Conservation (phyloP, 1,284 basidiomycete species). For the Rhodotorula glutinis region DNA sequence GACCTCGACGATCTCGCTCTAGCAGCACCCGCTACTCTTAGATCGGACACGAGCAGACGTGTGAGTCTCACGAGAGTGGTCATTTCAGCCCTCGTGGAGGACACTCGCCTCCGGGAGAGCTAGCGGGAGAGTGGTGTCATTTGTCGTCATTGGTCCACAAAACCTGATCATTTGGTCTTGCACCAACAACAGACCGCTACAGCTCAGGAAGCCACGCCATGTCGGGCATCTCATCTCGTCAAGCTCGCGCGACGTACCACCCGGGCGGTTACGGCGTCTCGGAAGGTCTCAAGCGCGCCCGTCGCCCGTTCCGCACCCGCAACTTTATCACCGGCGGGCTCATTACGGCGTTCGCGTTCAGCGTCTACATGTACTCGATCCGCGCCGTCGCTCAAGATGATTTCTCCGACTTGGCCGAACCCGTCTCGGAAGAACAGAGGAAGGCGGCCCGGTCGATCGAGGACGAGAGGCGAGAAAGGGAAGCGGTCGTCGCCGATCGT, state of each 20-base stretch:
- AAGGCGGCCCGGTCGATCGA: slow-evolving; percentile 25
- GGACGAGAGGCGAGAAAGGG: slow-evolving; percentile 24
- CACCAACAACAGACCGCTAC: too few species aligned
- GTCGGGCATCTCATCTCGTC: neutral
- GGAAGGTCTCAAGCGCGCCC: slow-evolving; percentile 76
- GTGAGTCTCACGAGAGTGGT: too few species aligned
- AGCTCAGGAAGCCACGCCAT: too few species aligned
- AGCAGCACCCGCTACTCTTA: too few species aligned
- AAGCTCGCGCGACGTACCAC: slow-evolving; percentile 31
- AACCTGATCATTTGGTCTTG: too few species aligned
- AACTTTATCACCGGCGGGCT: slow-evolving; percentile 75
- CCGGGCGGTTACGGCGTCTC: slow-evolving; percentile 58
- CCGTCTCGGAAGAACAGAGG: slow-evolving; percentile 22
- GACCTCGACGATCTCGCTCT: too few species aligned
- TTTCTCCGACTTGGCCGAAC: slow-evolving; percentile 53
- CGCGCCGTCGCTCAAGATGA: slow-evolving; percentile 88
- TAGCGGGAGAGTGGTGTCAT: too few species aligned
- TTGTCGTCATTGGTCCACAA: neutral
- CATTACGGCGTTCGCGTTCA: slow-evolving; percentile 72
- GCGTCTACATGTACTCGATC: slow-evolving; percentile 89
- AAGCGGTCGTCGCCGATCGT: slow-evolving; percentile 16
- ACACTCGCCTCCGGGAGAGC: too few species aligned
- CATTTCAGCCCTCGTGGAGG: too few species aligned
- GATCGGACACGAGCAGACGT: too few species aligned
- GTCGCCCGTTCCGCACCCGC: slow-evolving; percentile 71